Percentiles rank a stretch among this genome's conserved stretches.
phyloP scores from a whole-genome alignment of 2,329 filamentous ascomycete species.

The Colletotrichum karsti region DNA sequence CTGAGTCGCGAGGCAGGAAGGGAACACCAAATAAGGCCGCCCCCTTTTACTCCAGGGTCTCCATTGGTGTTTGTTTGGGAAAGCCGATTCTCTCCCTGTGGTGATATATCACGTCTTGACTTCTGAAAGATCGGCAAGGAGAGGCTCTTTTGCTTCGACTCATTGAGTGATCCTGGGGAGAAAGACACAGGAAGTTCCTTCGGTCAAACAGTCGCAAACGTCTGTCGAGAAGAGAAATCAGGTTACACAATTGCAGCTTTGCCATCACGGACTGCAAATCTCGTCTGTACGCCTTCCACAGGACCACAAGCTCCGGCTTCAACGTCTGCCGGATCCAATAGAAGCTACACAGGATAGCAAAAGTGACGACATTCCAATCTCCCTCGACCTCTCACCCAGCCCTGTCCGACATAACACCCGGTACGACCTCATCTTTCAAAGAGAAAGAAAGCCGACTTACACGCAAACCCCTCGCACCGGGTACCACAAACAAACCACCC shows the following conservation, averaged over 20 bases:
- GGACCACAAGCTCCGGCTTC: neutral
- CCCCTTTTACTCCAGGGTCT: no score
- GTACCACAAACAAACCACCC: neutral
- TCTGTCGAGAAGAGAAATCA: neutral
- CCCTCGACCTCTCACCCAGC: neutral
- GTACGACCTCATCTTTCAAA: neutral
- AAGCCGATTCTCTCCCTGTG: no score
- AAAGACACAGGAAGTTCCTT: conserved; percentile 9
- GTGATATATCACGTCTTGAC: conserved; percentile 10
- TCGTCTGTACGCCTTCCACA: neutral
- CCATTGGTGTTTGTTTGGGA: no score
- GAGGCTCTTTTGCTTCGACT: conserved; percentile 5
- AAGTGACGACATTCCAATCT: neutral
- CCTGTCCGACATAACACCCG: no score
- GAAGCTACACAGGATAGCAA: neutral
- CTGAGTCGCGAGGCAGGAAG: neutral
- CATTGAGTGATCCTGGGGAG: neutral
- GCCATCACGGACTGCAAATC: neutral
- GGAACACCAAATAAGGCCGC: no score
- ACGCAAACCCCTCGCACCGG: neutral
- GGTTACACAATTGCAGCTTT: neutral
- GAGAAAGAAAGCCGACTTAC: neutral
- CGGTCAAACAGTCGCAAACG: neutral
- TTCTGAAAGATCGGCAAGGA: conserved; percentile 6
- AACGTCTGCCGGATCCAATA: neutral